phyloP scores from a whole-genome alignment of 352 stramenopile species.

The Pythium volutum region DNA sequence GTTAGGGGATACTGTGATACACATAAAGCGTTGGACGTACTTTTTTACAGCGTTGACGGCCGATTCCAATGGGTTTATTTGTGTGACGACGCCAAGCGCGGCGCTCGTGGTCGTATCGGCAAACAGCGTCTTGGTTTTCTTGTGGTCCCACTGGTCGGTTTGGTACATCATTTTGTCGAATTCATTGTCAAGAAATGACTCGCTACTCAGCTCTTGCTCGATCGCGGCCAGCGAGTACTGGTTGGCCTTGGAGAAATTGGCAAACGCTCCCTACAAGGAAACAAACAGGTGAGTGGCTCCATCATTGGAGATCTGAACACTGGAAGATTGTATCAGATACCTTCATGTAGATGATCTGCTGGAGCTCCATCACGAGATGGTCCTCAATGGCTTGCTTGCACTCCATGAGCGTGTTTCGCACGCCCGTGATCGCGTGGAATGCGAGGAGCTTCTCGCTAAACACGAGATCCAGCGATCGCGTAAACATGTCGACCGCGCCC shows the following conservation, averaged over 20 bases:
- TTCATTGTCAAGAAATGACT: slow-evolving; percentile 54
- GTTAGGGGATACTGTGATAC: no score
- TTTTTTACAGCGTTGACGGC: slow-evolving; percentile 66
- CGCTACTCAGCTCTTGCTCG: slow-evolving; percentile 65
- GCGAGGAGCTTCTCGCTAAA: slow-evolving; percentile 77
- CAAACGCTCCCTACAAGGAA: slow-evolving; percentile 41
- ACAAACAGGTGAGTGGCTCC: background rate
- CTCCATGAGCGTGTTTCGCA: slow-evolving; percentile 80
- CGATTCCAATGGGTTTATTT: slow-evolving; percentile 44
- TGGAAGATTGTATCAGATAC: slow-evolving; percentile 19
- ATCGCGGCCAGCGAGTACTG: slow-evolving; percentile 70
- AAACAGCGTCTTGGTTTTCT: slow-evolving; percentile 24
- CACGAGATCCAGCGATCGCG: slow-evolving; percentile 68
- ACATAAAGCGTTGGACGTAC: slow-evolving; percentile 19
- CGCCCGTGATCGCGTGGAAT: slow-evolving; percentile 71
- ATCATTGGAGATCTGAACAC: background rate
- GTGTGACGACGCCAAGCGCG: background rate
- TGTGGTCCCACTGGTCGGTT: slow-evolving; percentile 28
- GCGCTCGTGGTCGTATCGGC: slow-evolving; percentile 10
- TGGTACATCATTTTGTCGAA: slow-evolving; percentile 54
- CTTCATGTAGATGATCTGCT: slow-evolving; percentile 74
- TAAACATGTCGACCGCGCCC: slow-evolving; percentile 69
- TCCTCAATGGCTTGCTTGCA: slow-evolving; percentile 85
- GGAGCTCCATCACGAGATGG: slow-evolving; percentile 66
- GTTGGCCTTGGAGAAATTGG: slow-evolving; percentile 59